A percentile compares a stretch with the other conserved stretches of the same genome.
Conservation (phyloP, 345 rosid genomes). For the Rhizophora mangle region DNA sequence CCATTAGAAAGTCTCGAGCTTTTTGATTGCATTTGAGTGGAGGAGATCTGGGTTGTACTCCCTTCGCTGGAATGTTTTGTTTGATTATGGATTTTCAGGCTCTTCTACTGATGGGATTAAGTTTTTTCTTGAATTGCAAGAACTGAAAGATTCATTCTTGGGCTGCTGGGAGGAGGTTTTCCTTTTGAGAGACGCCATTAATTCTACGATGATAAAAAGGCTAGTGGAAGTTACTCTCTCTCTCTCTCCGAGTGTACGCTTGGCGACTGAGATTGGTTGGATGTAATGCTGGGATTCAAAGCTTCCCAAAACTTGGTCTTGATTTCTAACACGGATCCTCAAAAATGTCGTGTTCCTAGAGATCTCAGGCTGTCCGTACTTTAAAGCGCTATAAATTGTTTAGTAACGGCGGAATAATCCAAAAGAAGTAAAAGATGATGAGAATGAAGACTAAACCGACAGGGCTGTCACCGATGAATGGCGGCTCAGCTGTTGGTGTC, state of each 20-base stretch:
- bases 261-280: constrained; percentile 9
- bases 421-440: constrained; percentile 51
- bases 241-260: constrained; percentile 3
- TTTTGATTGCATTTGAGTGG: constrained; percentile 6
- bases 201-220: constrained; percentile 12
- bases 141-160: constrained; percentile 5
- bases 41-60: constrained; percentile 31
- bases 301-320: constrained; percentile 18
- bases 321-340: constrained; percentile 39
- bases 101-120: not conserved
- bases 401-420: not conserved
- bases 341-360: constrained; percentile 13
- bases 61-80: constrained; percentile 3
- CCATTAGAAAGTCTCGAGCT: not conserved
- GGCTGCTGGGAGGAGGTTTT: not conserved
- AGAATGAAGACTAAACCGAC: constrained; percentile 61
- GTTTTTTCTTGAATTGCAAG: constrained; percentile 20
- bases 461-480: constrained; percentile 44
- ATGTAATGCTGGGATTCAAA: constrained; percentile 37
- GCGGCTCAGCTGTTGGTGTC: constrained; percentile 32
- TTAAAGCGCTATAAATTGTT: constrained; percentile 1
- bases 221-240: not conserved
- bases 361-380: constrained; percentile 34
- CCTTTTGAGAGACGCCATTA: constrained; percentile 21
- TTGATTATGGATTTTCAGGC: constrained; percentile 13